Base-by-base conservation (phyloP, 345 rosid species). In the Citrus medica region DNA sequence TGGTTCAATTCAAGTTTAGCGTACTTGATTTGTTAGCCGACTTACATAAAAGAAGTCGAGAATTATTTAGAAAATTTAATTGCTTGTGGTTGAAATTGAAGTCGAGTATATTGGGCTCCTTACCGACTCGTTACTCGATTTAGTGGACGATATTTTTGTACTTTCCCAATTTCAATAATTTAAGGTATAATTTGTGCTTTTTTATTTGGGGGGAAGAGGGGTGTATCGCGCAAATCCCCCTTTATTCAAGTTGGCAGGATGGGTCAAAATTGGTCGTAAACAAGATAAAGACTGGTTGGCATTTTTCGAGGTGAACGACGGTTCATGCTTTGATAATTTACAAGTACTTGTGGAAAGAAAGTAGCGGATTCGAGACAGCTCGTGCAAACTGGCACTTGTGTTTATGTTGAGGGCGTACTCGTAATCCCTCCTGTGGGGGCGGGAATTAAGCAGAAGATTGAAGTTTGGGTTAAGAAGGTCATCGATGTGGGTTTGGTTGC, bases 261-360 rank as follows among this genome's bases (percentile, higher is more conserved):
- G 93, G 99, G 98, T 92, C 38, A 93, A 90, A 84, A 92, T 94
- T 0, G 98, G 99, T 8, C 89, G 98, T 16, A 93, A 89, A 82
- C 99, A 95, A 80, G 99, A 97, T 9, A 88, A 88, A 75, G 97
- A 96, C 2, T 28, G 88, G 1, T 92, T 93, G 56, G 97, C 99
- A 1, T 95, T 95, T 77, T 87, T 93, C 78, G 99, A 91, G 84
- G 78, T 93, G 28, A 93, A 88, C 77, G 99, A 95, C 24, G 99
- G 99, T 10, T 89, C 98, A 12, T 93, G 97, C 69, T 88, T 93
- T 9, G 94, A 91, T 51, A 91, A 92, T 76, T 88, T 93, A 40
- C 98, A 95, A 88, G 98, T 95, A 62, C 90, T 93, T 21, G 88
- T 92, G 71, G 91, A 88, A 19, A 80, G 5, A 81, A 87, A 28